phyloP scores from a whole-genome alignment of 1,284 basidiomycete genomes.

The Gomphus sp. region DNA sequence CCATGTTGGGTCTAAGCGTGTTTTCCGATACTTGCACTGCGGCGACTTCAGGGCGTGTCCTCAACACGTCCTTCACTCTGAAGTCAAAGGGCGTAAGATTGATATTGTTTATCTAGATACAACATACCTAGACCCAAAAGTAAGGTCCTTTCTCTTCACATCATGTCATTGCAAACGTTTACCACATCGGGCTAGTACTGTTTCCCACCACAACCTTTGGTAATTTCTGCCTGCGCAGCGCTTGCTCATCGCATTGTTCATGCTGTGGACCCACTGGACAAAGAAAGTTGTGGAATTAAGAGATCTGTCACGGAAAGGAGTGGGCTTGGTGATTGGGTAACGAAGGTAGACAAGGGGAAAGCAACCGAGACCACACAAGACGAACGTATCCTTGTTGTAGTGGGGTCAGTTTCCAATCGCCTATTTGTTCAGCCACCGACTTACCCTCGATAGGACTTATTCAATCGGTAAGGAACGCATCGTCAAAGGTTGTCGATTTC shows the following conservation, averaged over 20 bases:
- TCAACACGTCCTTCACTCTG: conserved; percentile 73
- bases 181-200: conserved; percentile 58
- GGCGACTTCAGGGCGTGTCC: conserved; percentile 91
- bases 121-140: conserved; percentile 89
- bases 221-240: conserved; percentile 87
- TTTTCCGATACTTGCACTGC: conserved; percentile 91
- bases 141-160: conserved; percentile 19
- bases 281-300: conserved; percentile 6
- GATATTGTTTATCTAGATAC: conserved; percentile 94
- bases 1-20: conserved; percentile 56
- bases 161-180: neutral
- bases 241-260: conserved; percentile 55
- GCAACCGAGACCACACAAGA: conserved; percentile 19
- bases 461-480: conserved; percentile 97
- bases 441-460: conserved; percentile 59
- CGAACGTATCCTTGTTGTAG: conserved; percentile 58
- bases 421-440: neutral
- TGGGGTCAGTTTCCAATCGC: conserved; percentile 47
- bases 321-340: conserved; percentile 24
- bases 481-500: conserved; percentile 62
- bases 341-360: conserved; percentile 24
- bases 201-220: conserved; percentile 90
- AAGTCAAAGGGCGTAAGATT: conserved; percentile 67
- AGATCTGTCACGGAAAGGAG: neutral
- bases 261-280: conserved; percentile 25